phyloP scores from a whole-genome alignment of 202 grass and related monocot species.

The Setaria viridis region DNA sequence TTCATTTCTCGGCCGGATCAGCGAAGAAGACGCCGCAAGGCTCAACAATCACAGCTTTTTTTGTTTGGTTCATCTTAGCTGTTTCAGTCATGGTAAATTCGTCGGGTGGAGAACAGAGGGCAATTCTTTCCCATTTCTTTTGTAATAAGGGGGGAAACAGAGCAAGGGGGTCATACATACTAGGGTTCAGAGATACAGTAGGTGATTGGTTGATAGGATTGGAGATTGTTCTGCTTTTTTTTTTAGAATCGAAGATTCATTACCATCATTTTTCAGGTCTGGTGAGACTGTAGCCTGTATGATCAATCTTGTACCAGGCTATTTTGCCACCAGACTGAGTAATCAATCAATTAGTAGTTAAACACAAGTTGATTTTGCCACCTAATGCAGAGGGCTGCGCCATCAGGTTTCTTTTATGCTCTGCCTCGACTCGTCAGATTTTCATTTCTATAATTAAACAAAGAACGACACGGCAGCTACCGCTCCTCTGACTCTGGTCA shows the following conservation, averaged over 20 bases:
- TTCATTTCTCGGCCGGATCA: slow-evolving; percentile 1
- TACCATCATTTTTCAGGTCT: slow-evolving; percentile 8
- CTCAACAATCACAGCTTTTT: background rate
- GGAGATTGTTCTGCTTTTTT: slow-evolving; percentile 2
- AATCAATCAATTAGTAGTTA: background rate
- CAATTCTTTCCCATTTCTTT: slow-evolving; percentile 11
- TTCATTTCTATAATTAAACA: slow-evolving; percentile 13
- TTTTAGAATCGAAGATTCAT: slow-evolving; percentile 36
- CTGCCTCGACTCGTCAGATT: background rate
- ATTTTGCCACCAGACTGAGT: slow-evolving; percentile 16
- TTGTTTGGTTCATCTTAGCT: background rate
- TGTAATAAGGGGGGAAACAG: slow-evolving; percentile 20
- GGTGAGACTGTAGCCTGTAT: slow-evolving; percentile 10
- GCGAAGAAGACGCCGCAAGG: background rate
- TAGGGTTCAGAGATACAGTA: slow-evolving; percentile 41
- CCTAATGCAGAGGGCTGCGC: no score
- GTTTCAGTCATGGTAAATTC: slow-evolving; percentile 14
- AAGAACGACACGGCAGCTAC: slow-evolving; percentile 17
- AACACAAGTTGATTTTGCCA: background rate
- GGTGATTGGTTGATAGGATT: slow-evolving; percentile 36
- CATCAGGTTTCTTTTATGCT: slow-evolving; percentile 23
- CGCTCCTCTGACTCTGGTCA: slow-evolving; percentile 22
- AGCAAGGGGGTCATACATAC: background rate
- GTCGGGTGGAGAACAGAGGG: slow-evolving; percentile 35
- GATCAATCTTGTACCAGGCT: slow-evolving; percentile 28